Percentiles rank a stretch among this genome's conserved stretches.
Evolutionary conservation across 257 asterid species (phyloP).

Genomic region (Penstemon barbatus): DNA sequence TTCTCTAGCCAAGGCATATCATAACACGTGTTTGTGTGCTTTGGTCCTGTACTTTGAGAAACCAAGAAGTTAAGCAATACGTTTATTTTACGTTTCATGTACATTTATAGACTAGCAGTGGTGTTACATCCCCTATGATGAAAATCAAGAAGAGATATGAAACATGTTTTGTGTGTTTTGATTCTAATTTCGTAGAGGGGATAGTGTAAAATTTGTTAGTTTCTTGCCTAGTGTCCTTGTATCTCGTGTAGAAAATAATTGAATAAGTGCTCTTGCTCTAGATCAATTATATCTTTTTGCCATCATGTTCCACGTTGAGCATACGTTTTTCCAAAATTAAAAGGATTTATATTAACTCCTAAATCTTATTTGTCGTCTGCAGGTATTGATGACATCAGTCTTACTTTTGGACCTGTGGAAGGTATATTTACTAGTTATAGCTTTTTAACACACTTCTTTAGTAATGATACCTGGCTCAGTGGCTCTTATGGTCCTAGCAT

Average conservation of each 20-base stretch:
- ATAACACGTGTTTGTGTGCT: neutral
- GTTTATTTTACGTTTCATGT: neutral
- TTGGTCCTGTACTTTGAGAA: constrained; percentile 2
- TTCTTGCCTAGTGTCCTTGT: neutral
- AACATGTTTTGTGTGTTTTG: neutral
- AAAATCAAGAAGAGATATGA: neutral
- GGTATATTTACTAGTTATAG: constrained; percentile 35
- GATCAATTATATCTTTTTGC: neutral
- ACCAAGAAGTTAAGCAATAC: constrained; percentile 11
- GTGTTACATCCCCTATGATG: neutral
- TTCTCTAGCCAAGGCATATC: constrained; percentile 3
- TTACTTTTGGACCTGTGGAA: constrained; percentile 67
- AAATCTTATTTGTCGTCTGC: constrained; percentile 28
- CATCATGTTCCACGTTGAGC: neutral
- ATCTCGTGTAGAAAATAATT: constrained; percentile 11
- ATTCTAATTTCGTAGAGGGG: neutral
- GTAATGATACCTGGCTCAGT: neutral
- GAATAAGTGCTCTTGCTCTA: neutral
- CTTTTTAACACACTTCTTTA: neutral
- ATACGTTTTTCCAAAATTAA: neutral
- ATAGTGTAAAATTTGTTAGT: constrained; percentile 2
- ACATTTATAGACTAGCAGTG: neutral
- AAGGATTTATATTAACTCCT: constrained; percentile 18
- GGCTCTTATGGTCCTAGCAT: neutral
- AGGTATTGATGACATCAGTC: constrained; percentile 64